Percentiles rank a stretch among this genome's conserved stretches.
Evolutionary conservation across 73 alveolate species (phyloP).

Genomic region (Symbiodinium natans): DNA sequence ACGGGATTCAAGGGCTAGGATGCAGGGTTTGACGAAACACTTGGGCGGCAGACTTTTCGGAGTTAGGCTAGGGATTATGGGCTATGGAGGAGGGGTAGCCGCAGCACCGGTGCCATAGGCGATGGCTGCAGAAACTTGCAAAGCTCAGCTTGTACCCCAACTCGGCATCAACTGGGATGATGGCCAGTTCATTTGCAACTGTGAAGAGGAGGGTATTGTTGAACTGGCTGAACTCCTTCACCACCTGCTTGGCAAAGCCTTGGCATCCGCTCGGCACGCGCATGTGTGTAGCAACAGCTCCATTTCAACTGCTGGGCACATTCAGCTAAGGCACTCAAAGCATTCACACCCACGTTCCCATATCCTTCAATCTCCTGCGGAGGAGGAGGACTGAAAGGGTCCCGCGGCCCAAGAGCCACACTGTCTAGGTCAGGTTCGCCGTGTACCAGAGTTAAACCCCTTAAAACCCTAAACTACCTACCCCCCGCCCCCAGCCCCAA

Average conservation of each 20-base stretch:
- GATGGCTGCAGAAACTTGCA: neutral
- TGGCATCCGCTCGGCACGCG: neutral
- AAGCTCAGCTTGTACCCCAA: neutral
- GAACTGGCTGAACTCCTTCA: constrained; percentile 79
- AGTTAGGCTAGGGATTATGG: no score
- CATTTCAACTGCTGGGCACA: neutral
- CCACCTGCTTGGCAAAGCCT: constrained; percentile 83
- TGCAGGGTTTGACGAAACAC: no score
- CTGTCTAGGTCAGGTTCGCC: no score
- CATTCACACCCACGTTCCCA: constrained; percentile 85
- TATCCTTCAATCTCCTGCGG: constrained; percentile 70
- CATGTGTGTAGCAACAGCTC: no score
- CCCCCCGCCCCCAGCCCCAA: no score
- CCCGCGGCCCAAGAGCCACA: no score
- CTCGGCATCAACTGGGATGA: neutral
- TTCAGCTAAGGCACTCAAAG: constrained; percentile 25
- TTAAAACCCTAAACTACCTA: no score
- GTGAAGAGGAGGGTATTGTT: constrained; percentile 73
- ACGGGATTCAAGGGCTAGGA: no score
- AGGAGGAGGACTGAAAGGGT: neutral
- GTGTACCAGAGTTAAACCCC: no score
- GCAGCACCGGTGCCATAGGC: no score
- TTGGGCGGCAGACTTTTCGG: no score
- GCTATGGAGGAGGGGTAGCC: no score
- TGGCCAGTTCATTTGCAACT: constrained; percentile 57